Evolutionary conservation across 768 basidiomycete species (phyloP), one percentile per base, ranked within the genome.

Genomic region (Gymnopilus dilepis): DNA sequence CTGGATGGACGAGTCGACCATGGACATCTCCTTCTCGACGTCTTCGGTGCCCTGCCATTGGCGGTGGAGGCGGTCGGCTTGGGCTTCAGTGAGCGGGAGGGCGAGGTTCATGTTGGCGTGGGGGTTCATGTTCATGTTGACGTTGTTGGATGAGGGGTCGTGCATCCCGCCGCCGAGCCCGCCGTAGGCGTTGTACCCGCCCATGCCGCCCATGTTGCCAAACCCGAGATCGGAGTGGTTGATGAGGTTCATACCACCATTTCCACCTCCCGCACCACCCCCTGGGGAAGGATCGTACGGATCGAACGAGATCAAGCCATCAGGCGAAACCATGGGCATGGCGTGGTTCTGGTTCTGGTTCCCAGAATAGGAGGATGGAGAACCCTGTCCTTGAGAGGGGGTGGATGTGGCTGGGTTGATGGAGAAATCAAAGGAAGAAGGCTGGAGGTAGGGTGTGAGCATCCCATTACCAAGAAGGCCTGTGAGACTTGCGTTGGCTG

Each of bases 11-110:
- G 75, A 77, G 62, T 90, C 85, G 56, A 94, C 74, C 37, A 85
- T 84, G 63, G 88, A 86, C 26, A 95, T 90, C 58, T 92, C 90
- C 47, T 82, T 81, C 60, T 88, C 86, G 45, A 95, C 87, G 62
- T 89, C 89, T 26, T 80, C 70, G 0, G 91, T 79, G 33, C 78
- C 81, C 48, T 79, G 82, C 79, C 90, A 92, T 0, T 82, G 76
- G 65, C 82, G 80, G 51, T 87, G 80, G 53, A 89, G 71, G 31
- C 59, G 59, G 22, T 66, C 60, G 34, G 34, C 34, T 9, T 37
- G 34, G 34, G 34, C 33, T 34, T 34, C n/a, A n/a, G n/a, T n/a
- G n/a, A n/a, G n/a, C n/a, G n/a, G n/a, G n/a, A n/a, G n/a, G n/a
- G n/a, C n/a, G n/a, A n/a, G n/a, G n/a, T n/a, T n/a, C n/a, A n/a